Evolutionary conservation across 495 filamentous ascomycete species (phyloP).

Genomic region (Cercophora samala): DNA sequence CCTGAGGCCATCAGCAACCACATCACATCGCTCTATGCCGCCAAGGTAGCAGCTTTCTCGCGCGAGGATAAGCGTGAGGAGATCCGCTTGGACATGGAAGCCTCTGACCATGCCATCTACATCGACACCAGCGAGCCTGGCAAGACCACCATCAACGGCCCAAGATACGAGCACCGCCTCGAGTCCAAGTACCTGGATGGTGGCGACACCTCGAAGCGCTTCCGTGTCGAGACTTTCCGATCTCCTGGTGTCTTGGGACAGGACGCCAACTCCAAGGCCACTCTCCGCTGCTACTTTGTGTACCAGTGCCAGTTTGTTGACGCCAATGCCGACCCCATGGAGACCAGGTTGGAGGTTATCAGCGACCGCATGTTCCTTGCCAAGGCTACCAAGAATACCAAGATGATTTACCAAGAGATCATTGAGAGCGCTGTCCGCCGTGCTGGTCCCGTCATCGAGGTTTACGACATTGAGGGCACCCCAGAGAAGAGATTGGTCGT

Average conservation of each 20-base stretch:
- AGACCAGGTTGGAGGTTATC: slow-evolving; percentile 87
- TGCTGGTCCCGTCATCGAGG: slow-evolving; percentile 93
- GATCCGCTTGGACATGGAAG: slow-evolving; percentile 93
- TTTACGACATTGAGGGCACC: slow-evolving; percentile 89
- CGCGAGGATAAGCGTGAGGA: slow-evolving; percentile 91
- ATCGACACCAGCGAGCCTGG: slow-evolving; percentile 96
- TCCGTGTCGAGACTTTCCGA: slow-evolving; percentile 94
- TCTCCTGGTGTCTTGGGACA: slow-evolving; percentile 69
- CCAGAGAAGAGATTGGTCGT: slow-evolving; percentile 90
- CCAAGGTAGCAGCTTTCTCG: slow-evolving; percentile 92
- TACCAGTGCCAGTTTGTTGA: slow-evolving; percentile 90
- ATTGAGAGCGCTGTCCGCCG: slow-evolving; percentile 77
- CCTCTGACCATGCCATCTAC: slow-evolving; percentile 91
- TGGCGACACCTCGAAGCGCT: slow-evolving; percentile 58
- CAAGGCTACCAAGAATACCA: slow-evolving; percentile 94
- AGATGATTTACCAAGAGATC: slow-evolving; percentile 88
- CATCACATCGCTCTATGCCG: slow-evolving; percentile 93
- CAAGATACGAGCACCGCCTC: slow-evolving; percentile 87
- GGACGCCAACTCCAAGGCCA: slow-evolving; percentile 57
- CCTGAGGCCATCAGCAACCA: slow-evolving; percentile 86
- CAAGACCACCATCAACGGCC: slow-evolving; percentile 66
- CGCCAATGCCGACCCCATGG: slow-evolving; percentile 64
- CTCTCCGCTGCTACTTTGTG: slow-evolving; percentile 95
- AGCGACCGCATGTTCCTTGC: slow-evolving; percentile 91
- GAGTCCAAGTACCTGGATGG: slow-evolving; percentile 92